Conservation (phyloP, 2,329 filamentous ascomycete species). For the Hymenoscyphus fructigenus region DNA sequence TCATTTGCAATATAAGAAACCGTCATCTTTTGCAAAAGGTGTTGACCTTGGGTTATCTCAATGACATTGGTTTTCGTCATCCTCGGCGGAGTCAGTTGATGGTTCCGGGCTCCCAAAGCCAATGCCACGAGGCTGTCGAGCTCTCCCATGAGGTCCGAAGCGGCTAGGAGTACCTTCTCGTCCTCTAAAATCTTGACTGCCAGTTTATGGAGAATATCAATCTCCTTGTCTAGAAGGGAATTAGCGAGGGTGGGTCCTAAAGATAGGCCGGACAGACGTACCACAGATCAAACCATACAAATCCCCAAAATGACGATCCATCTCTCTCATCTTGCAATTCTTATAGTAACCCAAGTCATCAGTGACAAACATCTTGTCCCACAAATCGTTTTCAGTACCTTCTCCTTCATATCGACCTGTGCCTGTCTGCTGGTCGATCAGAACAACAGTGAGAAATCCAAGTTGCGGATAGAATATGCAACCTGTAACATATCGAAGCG, state of each 20-base stretch:
- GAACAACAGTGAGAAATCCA: constrained; percentile 81
- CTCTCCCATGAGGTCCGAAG: constrained; percentile 82
- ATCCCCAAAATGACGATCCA: constrained; percentile 82
- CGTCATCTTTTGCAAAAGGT: constrained; percentile 82
- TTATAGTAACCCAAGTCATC: constrained; percentile 81
- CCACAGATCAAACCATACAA: constrained; percentile 81
- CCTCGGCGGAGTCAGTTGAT: constrained; percentile 67
- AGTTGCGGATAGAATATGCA: constrained; percentile 91
- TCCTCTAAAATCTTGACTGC: constrained; percentile 68
- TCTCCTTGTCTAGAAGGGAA: constrained; percentile 67
- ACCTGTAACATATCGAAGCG: constrained; percentile 56
- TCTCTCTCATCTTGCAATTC: constrained; percentile 73
- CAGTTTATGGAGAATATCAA: constrained; percentile 80
- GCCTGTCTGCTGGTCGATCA: constrained; percentile 57
- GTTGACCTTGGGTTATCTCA: constrained; percentile 74
- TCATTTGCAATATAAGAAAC: constrained; percentile 84
- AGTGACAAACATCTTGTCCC: constrained; percentile 77
- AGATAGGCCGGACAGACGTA: constrained; percentile 40
- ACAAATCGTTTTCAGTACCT: constrained; percentile 55
- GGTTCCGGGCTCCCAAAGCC: constrained; percentile 71
- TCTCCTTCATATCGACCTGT: constrained; percentile 63
- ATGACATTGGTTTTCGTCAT: constrained; percentile 72
- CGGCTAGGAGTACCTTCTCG: constrained; percentile 61
- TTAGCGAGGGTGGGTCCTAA: constrained; percentile 12
- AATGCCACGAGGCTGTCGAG: constrained; percentile 84